Conservation (phyloP, 352 stramenopile species). For the Globisporangium radiosum region DNA sequence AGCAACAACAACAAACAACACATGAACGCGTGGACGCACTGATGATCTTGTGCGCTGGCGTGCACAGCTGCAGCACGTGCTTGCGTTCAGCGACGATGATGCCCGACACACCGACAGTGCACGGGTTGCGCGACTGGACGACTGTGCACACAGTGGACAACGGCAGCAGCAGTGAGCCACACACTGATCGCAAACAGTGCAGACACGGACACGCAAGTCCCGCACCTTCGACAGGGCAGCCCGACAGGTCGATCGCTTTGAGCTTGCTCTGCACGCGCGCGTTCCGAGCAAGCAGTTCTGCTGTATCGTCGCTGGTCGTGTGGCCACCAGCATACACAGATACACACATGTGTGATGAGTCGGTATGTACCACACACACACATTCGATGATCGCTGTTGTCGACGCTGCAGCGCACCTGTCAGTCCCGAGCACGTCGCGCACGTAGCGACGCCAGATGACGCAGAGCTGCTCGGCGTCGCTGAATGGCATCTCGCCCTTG, state of each 20-base stretch:
- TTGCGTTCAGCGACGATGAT: constrained; percentile 65
- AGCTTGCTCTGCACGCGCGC: constrained; percentile 43
- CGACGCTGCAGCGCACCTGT: constrained; percentile 18
- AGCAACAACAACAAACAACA: not conserved
- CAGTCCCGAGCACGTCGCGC: constrained; percentile 36
- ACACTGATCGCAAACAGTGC: not conserved
- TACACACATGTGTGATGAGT: too few relatives aligned
- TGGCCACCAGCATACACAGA: too few relatives aligned
- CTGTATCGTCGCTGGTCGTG: constrained; percentile 7
- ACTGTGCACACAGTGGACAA: constrained; percentile 20
- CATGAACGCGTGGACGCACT: constrained; percentile 21
- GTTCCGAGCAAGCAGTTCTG: constrained; percentile 12
- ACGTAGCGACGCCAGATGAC: constrained; percentile 64
- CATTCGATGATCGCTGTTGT: not conserved
- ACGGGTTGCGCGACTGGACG: constrained; percentile 49
- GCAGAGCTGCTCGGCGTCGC: constrained; percentile 51
- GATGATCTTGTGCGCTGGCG: constrained; percentile 27
- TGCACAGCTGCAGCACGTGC: constrained; percentile 50
- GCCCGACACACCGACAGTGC: constrained; percentile 36
- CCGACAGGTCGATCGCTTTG: constrained; percentile 57
- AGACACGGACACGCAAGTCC: not conserved
- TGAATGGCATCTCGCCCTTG: constrained; percentile 33
- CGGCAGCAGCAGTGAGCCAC: not conserved
- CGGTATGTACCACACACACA: constrained; percentile 9
- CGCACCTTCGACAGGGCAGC: constrained; percentile 59